Conservation (phyloP, 805 yeast genomes). For the Saturnispora besseyi region DNA sequence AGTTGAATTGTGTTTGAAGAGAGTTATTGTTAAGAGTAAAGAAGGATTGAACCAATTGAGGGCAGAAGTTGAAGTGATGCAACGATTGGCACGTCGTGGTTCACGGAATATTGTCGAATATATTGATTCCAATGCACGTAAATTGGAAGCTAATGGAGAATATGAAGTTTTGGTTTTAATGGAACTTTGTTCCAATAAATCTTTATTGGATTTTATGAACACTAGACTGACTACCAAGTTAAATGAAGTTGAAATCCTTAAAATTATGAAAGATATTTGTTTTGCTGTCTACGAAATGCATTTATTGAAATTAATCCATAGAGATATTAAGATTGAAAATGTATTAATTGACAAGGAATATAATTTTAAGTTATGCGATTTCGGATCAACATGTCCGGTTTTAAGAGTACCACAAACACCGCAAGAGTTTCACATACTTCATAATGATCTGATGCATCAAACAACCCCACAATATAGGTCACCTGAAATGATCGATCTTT, state of each 20-base stretch:
- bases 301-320: constrained; percentile 65
- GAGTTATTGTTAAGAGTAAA: constrained; percentile 94
- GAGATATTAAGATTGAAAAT: constrained; percentile 92
- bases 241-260: constrained; percentile 64
- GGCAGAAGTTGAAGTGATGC: constrained; percentile 98
- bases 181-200: constrained; percentile 78
- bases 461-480: constrained; percentile 94
- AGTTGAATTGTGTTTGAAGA: constrained; percentile 67
- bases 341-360: constrained; percentile 67
- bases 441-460: constrained; percentile 78
- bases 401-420: constrained; percentile 67
- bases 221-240: constrained; percentile 71
- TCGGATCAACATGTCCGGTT: constrained; percentile 77
- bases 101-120: constrained; percentile 76
- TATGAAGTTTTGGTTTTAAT: constrained; percentile 86
- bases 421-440: constrained; percentile 63
- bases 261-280: constrained; percentile 75
- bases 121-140: constrained; percentile 90
- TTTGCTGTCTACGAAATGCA: constrained; percentile 84
- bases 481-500: constrained; percentile 93
- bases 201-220: constrained; percentile 88
- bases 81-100: constrained; percentile 56
- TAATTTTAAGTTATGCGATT: constrained; percentile 80
- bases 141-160: constrained; percentile 34
- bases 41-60: constrained; percentile 70